phyloP scores from a whole-genome alignment of 202 grass and related monocot species.

The Saccharum hybrid region DNA sequence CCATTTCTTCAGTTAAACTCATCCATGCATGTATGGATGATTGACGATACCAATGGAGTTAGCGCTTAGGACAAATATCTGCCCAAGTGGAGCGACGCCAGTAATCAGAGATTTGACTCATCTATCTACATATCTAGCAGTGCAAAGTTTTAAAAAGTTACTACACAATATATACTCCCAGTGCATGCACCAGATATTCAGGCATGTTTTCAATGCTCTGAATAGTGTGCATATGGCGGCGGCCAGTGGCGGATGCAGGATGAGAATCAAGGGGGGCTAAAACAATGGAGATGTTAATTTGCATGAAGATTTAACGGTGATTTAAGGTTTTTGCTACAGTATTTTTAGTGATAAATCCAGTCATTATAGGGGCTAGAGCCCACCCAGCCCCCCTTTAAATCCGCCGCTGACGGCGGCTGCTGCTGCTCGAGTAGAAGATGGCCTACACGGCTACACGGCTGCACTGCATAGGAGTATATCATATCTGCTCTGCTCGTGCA shows the following conservation, averaged over 20 bases:
- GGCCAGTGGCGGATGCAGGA: too few species aligned
- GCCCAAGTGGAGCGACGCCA: neutral
- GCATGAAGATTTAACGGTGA: too few species aligned
- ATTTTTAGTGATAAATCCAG: too few species aligned
- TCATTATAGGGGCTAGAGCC: too few species aligned
- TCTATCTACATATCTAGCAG: neutral
- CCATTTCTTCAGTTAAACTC: slow-evolving; percentile 23
- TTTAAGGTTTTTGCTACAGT: too few species aligned
- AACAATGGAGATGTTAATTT: too few species aligned
- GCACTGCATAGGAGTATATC: neutral
- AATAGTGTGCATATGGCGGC: neutral
- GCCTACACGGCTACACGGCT: neutral
- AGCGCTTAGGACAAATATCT: neutral
- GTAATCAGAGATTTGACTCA: neutral
- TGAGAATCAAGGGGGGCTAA: too few species aligned
- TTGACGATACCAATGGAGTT: slow-evolving; percentile 9
- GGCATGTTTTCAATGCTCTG: slow-evolving; percentile 33
- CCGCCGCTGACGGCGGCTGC: neutral
- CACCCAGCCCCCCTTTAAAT: too few species aligned
- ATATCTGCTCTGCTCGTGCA: neutral
- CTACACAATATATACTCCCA: neutral
- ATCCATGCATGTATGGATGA: neutral
- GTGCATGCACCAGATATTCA: neutral
- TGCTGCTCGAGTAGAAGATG: neutral
- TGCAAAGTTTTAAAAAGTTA: neutral